Percentiles rank a stretch among this genome's conserved stretches.
Evolutionary conservation across 176 grass and related monocot genomes (phyloP).

Genomic region (Paspalum vaginatum): DNA sequence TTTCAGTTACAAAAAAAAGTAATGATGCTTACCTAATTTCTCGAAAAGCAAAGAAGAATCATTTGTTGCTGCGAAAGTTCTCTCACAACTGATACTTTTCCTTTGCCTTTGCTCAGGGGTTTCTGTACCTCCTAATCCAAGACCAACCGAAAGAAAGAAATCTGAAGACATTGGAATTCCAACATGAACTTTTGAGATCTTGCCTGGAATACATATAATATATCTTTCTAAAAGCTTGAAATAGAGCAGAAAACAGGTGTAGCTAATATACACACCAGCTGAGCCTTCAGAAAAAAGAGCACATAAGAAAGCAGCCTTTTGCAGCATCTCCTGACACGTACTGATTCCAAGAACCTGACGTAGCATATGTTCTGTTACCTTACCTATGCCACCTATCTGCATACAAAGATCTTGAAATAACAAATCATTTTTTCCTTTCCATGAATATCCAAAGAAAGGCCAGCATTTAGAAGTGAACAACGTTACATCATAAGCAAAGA

Average conservation of each 20-base stretch:
- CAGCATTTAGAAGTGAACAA: constrained; percentile 3
- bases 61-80: constrained; percentile 74
- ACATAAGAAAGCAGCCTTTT: constrained; percentile 76
- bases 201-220: constrained; percentile 22
- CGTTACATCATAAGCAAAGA: constrained; percentile 5
- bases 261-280: constrained; percentile 62
- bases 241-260: constrained; percentile 31
- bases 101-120: constrained; percentile 80
- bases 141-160: constrained; percentile 95
- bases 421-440: constrained; percentile 32
- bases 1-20: constrained; percentile 16
- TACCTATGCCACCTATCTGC: constrained; percentile 97
- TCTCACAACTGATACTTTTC: constrained; percentile 88
- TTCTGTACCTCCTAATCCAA: constrained; percentile 85
- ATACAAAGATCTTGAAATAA: constrained; percentile 63
- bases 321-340: constrained; percentile 85
- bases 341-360: constrained; percentile 82
- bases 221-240: constrained; percentile 37
- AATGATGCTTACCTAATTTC: constrained; percentile 64
- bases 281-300: constrained; percentile 89
- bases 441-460: constrained; percentile 27
- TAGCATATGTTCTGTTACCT: constrained; percentile 89
- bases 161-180: constrained; percentile 55
- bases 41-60: constrained; percentile 66
- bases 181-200: constrained; percentile 21